Base-by-base conservation (phyloP, 305 asterid genomes). In the Fraxinus floribunda region DNA sequence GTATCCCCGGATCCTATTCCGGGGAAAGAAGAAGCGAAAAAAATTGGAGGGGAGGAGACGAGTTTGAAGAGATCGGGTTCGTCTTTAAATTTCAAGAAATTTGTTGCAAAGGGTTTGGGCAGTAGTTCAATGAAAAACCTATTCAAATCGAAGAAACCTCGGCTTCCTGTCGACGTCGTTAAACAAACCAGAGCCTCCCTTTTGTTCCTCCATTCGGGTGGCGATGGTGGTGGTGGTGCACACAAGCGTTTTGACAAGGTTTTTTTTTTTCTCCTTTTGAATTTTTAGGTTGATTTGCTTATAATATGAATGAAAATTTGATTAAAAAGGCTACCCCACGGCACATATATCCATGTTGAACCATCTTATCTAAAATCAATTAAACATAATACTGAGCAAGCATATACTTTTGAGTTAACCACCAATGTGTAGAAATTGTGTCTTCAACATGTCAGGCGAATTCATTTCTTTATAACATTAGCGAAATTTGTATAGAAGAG, bases 101-200 rank as follows among this genome's bases (percentile, higher is more conserved):
- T 92, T 11, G 91, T 95, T 76, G 86, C 88, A 1, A 91, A 80
- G 83, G 93, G 90, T 3, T 35, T 93, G 85, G 88, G 91, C 52
- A 84, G 41, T 82, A 83, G 78, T 55, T 88, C 92, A 34, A 79
- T 91, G 88, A 90, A 89, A 85, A 84, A 84, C 16, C 86, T 90
- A 20, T 95, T 93, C 84, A 92, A 88, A 83, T 78, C 91, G 60
- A 95, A 87, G 84, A 30, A 82, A n/a, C 76, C 85, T 57, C 74
- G 84, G 30, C 71, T 66, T 35, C 88, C 93, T 11, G 84, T 81
- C 38, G 89, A 88, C 0, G 71, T 90, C 46, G 89, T 90, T 0
- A 34, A 81, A 2, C 78, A 82, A 3, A 72, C 89, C 24, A 87
- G 82, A 3, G 80, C 76, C 6, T 44, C 86, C 75, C 82, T 87